phyloP scores from a whole-genome alignment of 2,329 filamentous ascomycete species.

The Lojkania enalia region DNA sequence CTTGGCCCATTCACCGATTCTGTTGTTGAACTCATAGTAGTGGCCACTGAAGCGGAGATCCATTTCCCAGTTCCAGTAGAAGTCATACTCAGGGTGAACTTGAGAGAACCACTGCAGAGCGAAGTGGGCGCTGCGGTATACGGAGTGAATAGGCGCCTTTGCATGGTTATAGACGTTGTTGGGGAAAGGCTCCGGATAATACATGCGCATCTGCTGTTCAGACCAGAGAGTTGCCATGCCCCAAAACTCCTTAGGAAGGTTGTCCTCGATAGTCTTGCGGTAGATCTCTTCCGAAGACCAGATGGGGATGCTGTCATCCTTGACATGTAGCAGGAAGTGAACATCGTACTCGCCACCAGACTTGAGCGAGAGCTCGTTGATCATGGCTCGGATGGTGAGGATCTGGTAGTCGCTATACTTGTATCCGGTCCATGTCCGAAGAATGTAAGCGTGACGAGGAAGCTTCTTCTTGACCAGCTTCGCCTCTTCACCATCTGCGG shows the following conservation, averaged over 20 bases:
- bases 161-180: constrained; percentile 69
- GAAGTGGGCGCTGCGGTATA: constrained; percentile 70
- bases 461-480: constrained; percentile 46
- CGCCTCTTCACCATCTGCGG: constrained; percentile 25
- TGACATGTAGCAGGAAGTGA: constrained; percentile 82
- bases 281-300: constrained; percentile 76
- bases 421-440: constrained; percentile 83
- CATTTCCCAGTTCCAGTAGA: constrained; percentile 87
- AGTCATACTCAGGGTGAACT: constrained; percentile 56
- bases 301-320: constrained; percentile 73
- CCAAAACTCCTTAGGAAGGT: constrained; percentile 80
- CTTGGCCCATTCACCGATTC: constrained; percentile 65
- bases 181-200: constrained; percentile 87
- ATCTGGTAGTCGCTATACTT: constrained; percentile 78
- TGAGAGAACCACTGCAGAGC: constrained; percentile 57
- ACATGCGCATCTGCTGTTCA: constrained; percentile 85
- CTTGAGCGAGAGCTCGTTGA: constrained; percentile 77
- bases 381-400: constrained; percentile 78
- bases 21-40: constrained; percentile 78
- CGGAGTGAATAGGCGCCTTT: constrained; percentile 74
- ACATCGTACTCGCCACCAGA: constrained; percentile 87
- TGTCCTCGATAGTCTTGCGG: constrained; percentile 66
- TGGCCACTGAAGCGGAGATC: constrained; percentile 79
- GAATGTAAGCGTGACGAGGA: constrained; percentile 75
- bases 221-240: constrained; percentile 92